Conservation (phyloP, 2,329 filamentous ascomycete species). For the Alternaria hordeiaustralica region DNA sequence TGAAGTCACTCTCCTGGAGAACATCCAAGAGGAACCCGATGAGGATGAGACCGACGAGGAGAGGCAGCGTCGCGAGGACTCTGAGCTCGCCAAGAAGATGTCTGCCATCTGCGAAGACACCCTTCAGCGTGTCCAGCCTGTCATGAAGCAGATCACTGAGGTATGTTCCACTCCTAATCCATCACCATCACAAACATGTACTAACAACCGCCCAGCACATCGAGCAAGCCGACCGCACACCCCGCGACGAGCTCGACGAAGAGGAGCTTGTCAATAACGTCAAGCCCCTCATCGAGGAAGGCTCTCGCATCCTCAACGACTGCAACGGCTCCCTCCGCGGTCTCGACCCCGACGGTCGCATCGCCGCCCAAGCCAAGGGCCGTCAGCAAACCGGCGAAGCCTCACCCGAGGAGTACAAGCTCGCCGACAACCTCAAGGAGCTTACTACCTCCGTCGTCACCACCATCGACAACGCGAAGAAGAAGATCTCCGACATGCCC, state of each 20-base stretch:
- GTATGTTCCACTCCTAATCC: slow-evolving; percentile 53
- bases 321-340: slow-evolving; percentile 86
- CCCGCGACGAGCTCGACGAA: slow-evolving; percentile 88
- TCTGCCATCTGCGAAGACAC: slow-evolving; percentile 74
- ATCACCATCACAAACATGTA: not conserved
- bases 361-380: slow-evolving; percentile 83
- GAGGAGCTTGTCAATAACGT: slow-evolving; percentile 86
- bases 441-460: slow-evolving; percentile 80
- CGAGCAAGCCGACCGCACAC: slow-evolving; percentile 78
- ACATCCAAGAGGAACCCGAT: slow-evolving; percentile 62
- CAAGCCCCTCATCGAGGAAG: slow-evolving; percentile 87
- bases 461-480: slow-evolving; percentile 86
- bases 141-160: slow-evolving; percentile 85
- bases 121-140: slow-evolving; percentile 81
- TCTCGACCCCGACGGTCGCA: slow-evolving; percentile 86
- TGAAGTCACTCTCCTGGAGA: slow-evolving; percentile 67
- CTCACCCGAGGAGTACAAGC: slow-evolving; percentile 80
- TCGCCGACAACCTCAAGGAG: slow-evolving; percentile 86
- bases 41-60: slow-evolving; percentile 59
- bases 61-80: slow-evolving; percentile 64
- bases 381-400: slow-evolving; percentile 77
- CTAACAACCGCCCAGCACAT: slow-evolving; percentile 65
- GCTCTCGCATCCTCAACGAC: slow-evolving; percentile 79
- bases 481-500: slow-evolving; percentile 88
- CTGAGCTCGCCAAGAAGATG: slow-evolving; percentile 80